Evolutionary conservation across 306 rosid species (phyloP).

Genomic region (Trifolium subterraneum): DNA sequence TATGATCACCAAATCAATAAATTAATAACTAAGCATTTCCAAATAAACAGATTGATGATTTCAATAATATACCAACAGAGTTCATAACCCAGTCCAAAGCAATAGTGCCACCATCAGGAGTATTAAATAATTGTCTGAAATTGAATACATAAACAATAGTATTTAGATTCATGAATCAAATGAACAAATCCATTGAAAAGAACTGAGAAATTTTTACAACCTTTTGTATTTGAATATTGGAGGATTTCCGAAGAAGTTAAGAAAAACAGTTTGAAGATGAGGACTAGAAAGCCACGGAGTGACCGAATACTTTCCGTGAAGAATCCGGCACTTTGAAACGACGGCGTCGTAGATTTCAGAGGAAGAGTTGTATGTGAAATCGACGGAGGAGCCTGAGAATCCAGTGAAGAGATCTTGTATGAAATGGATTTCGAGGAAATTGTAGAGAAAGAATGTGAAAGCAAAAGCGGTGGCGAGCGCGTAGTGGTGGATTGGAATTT

Average conservation of each 20-base stretch:
- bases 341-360: slow-evolving; percentile 64
- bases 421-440: slow-evolving; percentile 75
- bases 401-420: slow-evolving; percentile 59
- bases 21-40: slow-evolving; percentile 2
- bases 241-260: slow-evolving; percentile 69
- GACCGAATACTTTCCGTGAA: slow-evolving; percentile 61
- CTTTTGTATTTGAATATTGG: slow-evolving; percentile 76
- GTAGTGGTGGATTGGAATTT: slow-evolving; percentile 65
- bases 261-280: slow-evolving; percentile 79
- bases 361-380: slow-evolving; percentile 55
- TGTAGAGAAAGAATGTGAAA: slow-evolving; percentile 51
- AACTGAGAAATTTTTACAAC: slow-evolving; percentile 14
- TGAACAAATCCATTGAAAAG: neutral
- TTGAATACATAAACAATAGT: neutral
- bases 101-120: slow-evolving; percentile 75
- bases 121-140: slow-evolving; percentile 62
- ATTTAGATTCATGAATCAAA: slow-evolving; percentile 28
- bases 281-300: slow-evolving; percentile 93
- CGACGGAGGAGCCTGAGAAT: slow-evolving; percentile 61
- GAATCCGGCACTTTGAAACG: slow-evolving; percentile 80
- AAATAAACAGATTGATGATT: slow-evolving; percentile 20
- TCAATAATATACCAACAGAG: slow-evolving; percentile 59
- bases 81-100: slow-evolving; percentile 72
- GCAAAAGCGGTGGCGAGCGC: slow-evolving; percentile 36
- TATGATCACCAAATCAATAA: neutral